Evolutionary conservation across 345 rosid genomes (phyloP), one percentile per base, ranked within the genome.

Genomic region (Melaleuca quinquenervia): DNA sequence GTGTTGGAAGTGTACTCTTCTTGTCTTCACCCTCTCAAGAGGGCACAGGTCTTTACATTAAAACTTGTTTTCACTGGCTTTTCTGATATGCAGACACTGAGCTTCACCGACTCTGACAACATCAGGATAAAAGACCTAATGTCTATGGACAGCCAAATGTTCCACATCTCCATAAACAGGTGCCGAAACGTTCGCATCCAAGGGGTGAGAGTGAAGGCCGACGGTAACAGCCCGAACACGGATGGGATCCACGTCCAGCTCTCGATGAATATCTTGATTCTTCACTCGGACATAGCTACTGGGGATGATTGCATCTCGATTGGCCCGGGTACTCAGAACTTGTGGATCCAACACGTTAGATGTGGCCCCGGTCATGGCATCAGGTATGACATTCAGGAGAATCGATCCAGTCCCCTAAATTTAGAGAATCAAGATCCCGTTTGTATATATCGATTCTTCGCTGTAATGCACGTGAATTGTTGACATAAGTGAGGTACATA

Each of bases 341-440:
- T 89, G 76, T 53, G 75, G 82, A 86, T 89, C 22, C 76, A 84
- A 32, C 52, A 52, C 0, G 29, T 89, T 53, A 55, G n/a, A 84
- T 89, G 91, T 13, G 91, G 91, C 29, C 91, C 89, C 16, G 89
- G 91, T 32, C 89, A 89, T 10, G 91, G 91, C 52, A 89, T 89
- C 6, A 89, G 91, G 90, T 89, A 3, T 5, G 48, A 32, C 7
- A 6, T 36, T 44, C 3, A 27, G 55, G 27, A 15, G 21, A 74
- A 2, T n/a, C 27, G 14, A 12, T 53, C 24, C 20, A 26, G 36
- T 82, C 1, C 32, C 32, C 78, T 64, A 32, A 64, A 18, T 64
- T 36, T 27, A 32, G 48, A 41, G 48, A 82, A 50, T 82, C 56
- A 15, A 9, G 44, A 50, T 52, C 15, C 41, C 15, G n/a, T 50